Base-by-base conservation (phyloP, 345 rosid species). In the Rubroshorea leprosula region DNA sequence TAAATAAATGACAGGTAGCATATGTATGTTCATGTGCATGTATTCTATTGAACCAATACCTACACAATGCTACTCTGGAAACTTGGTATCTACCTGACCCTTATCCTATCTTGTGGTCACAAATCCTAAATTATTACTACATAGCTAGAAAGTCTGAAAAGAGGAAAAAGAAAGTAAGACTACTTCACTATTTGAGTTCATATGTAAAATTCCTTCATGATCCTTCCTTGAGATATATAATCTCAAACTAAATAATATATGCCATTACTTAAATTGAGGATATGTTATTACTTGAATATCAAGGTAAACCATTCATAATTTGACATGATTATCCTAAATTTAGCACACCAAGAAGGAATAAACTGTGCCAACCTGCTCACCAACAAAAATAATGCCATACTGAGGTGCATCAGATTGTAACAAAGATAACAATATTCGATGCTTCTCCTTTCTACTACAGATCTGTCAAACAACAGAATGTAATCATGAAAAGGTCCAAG, bases 381-480 rank as follows among this genome's bases (percentile, higher is more conserved):
- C 83, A 41, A 79, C 95, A 74, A 92, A 92, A 61, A 92, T 73
- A 65, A 89, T 89, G 65, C 76, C 83, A 35, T 89, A 81, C 63
- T 74, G 73, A 6, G 93, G 90, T 55, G 67, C 64, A 72, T 92
- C 93, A 60, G 75, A 61, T 51, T 78, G 74, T 54, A 92, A 60
- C 54, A 86, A 75, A 63, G 82, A 70, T 59, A 77, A 81, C 67
- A 92, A 63, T 23, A 74, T 63, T 65, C 73, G 85, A 62, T 69
- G 82, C 76, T 79, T 86, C 57, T 48, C 60, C 44, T 56, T 59
- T 65, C 78, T 81, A 62, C 22, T 55, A 69, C 95, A 83, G 31
- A 74, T 61, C 98, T 92, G 74, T 51, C 29, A 67, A 68, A 63
- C 17, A 58, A 51, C 13, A 44, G 39, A 38, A 24, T n/a, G 56